Conservation (phyloP, 1,139 yeast species). For the Trichomonascaceae sp. region DNA sequence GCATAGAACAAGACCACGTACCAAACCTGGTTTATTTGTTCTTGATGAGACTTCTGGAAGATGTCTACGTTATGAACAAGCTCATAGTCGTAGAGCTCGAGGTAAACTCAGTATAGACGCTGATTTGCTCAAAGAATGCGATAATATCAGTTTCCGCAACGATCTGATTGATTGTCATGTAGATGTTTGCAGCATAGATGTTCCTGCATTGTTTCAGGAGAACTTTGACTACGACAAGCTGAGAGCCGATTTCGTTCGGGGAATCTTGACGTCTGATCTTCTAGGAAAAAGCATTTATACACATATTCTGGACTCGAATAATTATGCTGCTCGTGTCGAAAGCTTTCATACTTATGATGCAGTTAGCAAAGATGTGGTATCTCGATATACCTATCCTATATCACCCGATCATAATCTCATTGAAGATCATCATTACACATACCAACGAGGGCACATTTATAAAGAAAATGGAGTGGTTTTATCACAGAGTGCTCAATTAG, state of each 20-base stretch:
- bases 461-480: conserved; percentile 75
- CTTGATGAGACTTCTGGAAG: conserved; percentile 66
- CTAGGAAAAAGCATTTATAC: conserved; percentile 88
- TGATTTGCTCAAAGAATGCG: conserved; percentile 72
- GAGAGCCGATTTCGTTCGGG: conserved; percentile 82
- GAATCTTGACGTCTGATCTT: conserved; percentile 84
- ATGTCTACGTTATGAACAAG: conserved; percentile 75
- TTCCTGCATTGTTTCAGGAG: conserved; percentile 92
- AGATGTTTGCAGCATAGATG: conserved; percentile 91
- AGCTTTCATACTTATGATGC: conserved; percentile 92
- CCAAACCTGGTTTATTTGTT: conserved; percentile 80
- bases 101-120: conserved; percentile 67
- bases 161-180: conserved; percentile 94
- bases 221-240: conserved; percentile 89
- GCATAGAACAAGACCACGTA: conserved; percentile 63
- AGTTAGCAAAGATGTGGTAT: conserved; percentile 81
- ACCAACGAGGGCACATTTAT: conserved; percentile 80
- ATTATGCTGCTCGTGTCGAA: conserved; percentile 87
- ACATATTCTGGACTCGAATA: conserved; percentile 60
- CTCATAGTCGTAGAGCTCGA: conserved; percentile 11
- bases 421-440: conserved; percentile 64
- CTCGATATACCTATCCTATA: conserved; percentile 89
- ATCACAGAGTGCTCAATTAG: conserved; percentile 86
- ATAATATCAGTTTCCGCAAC: conserved; percentile 73
- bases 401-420: conserved; percentile 80